Conservation (phyloP, 331 rosid genomes). For the Pyracantha coccinea region DNA sequence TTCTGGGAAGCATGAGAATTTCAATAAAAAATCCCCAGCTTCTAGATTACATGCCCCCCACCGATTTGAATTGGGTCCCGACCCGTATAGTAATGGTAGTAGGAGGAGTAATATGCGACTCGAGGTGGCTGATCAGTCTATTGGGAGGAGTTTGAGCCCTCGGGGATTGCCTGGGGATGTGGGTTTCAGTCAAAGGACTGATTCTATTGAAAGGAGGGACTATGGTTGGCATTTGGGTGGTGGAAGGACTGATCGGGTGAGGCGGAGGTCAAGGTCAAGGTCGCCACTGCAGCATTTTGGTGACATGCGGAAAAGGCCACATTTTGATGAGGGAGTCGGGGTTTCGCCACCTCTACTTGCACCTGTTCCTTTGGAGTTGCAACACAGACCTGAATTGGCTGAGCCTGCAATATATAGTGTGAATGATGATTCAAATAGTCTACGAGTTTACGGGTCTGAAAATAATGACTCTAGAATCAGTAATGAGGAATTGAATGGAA, state of each 20-base stretch:
- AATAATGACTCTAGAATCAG: conserved; percentile 26
- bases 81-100: conserved; percentile 14
- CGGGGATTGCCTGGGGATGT: conserved; percentile 28
- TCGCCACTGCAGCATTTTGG: conserved; percentile 39
- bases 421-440: conserved; percentile 23
- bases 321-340: conserved; percentile 33
- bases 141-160: conserved; percentile 57
- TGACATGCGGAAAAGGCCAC: conserved; percentile 35
- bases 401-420: conserved; percentile 27
- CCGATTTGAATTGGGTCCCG: conserved; percentile 10
- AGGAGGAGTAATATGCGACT: conserved; percentile 12
- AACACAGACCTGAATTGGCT: conserved; percentile 32
- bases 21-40: conserved; percentile 22
- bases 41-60: conserved; percentile 23
- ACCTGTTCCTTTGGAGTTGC: conserved; percentile 19
- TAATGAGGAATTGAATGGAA: conserved; percentile 38
- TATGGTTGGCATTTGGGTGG: conserved; percentile 43
- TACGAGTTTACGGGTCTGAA: conserved; percentile 21
- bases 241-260: conserved; percentile 27
- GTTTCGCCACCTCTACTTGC: conserved; percentile 19
- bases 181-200: conserved; percentile 30
- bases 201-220: conserved; percentile 45
- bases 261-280: conserved; percentile 43
- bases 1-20: conserved; percentile 45
- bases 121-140: conserved; percentile 32